These are phyloP conservation scores for Colletotrichum orbiculare DNA, from an alignment of 2,329 filamentous ascomycete genomes.

Conservation along the genomic window DNA sequence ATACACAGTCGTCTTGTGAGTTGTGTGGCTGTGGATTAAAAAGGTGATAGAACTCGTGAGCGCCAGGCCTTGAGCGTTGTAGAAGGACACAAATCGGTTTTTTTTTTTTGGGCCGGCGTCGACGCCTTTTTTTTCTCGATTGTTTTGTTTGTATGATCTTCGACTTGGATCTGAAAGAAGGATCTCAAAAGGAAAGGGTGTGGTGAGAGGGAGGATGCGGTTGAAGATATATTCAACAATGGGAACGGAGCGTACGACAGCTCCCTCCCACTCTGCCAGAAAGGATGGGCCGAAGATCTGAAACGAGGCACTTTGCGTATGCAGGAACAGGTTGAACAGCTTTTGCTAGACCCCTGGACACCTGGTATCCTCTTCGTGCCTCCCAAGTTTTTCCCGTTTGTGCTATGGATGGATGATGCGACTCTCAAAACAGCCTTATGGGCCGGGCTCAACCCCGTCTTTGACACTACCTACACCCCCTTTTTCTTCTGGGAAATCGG, in stretches of 20 bases:
- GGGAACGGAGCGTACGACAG: background rate
- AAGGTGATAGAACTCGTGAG: slow-evolving; percentile 16
- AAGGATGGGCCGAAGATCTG: slow-evolving; percentile 23
- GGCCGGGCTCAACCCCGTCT: background rate
- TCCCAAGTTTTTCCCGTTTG: background rate
- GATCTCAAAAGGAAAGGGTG: too few species aligned
- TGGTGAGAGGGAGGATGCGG: background rate
- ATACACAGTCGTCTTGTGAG: too few species aligned
- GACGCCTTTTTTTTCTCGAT: slow-evolving; percentile 17
- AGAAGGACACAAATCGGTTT: slow-evolving; percentile 2
- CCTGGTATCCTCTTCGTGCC: background rate
- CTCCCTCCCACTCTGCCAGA: background rate
- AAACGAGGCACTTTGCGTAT: slow-evolving; percentile 31
- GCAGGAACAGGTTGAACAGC: slow-evolving; percentile 7
- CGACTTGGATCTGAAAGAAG: slow-evolving; percentile 1
- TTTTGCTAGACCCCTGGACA: too few species aligned
- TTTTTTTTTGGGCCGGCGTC: slow-evolving; percentile 12
- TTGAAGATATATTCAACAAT: slow-evolving; percentile 25
- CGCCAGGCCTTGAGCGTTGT: slow-evolving; percentile 27
- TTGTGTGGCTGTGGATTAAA: background rate
- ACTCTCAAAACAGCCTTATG: slow-evolving; percentile 34
- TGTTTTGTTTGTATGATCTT: slow-evolving; percentile 9
- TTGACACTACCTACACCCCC: background rate
- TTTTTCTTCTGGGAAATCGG: background rate
- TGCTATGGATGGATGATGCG: slow-evolving; percentile 16